Percentiles rank a stretch among this genome's conserved stretches.
phyloP scores from a whole-genome alignment of 352 stramenopile genomes.

The Globisporangium orthogonon region DNA sequence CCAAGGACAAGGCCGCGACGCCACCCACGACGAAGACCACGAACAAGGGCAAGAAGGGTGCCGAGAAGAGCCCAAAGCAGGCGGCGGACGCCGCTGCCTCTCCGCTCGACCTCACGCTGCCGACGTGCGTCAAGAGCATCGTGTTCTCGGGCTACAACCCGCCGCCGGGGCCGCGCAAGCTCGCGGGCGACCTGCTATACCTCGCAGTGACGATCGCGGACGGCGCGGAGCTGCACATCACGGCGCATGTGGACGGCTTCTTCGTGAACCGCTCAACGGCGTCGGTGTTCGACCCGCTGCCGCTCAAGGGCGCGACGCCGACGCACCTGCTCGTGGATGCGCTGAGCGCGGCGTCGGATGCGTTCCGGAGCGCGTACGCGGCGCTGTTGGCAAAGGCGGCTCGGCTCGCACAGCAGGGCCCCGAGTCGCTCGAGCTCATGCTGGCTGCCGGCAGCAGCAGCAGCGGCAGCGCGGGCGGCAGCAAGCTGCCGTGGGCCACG shows the following conservation, averaged over 20 bases:
- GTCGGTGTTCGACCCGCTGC: slow-evolving; percentile 75
- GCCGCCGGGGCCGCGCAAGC: slow-evolving; percentile 86
- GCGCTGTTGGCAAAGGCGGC: slow-evolving; percentile 79
- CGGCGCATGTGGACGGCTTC: slow-evolving; percentile 89
- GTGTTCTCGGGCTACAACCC: slow-evolving; percentile 93
- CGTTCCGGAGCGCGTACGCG: slow-evolving; percentile 69
- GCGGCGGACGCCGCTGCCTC: slow-evolving; percentile 27
- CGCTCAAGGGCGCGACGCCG: slow-evolving; percentile 30
- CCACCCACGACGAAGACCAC: not conserved
- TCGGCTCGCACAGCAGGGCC: slow-evolving; percentile 61
- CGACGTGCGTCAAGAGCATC: slow-evolving; percentile 88
- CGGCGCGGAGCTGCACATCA: slow-evolving; percentile 75
- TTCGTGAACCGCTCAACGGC: slow-evolving; percentile 89
- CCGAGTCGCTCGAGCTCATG: slow-evolving; percentile 84
- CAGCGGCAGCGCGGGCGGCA: slow-evolving; percentile 21
- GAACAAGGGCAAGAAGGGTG: slow-evolving; percentile 24
- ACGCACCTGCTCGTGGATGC: slow-evolving; percentile 81
- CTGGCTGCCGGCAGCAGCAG: slow-evolving; percentile 62
- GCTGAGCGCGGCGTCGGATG: slow-evolving; percentile 54
- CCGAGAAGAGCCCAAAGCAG: slow-evolving; percentile 21
- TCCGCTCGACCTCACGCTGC: slow-evolving; percentile 50
- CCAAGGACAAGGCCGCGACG: slow-evolving; percentile 4
- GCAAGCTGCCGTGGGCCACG: slow-evolving; percentile 81
- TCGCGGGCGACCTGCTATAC: slow-evolving; percentile 93
- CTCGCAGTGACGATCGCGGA: slow-evolving; percentile 84